A percentile compares a stretch with the other conserved stretches of the same genome.
These are phyloP conservation scores for Thymus quinquecostatus DNA, from an alignment of 257 asterid species.

Conservation along the genomic window DNA sequence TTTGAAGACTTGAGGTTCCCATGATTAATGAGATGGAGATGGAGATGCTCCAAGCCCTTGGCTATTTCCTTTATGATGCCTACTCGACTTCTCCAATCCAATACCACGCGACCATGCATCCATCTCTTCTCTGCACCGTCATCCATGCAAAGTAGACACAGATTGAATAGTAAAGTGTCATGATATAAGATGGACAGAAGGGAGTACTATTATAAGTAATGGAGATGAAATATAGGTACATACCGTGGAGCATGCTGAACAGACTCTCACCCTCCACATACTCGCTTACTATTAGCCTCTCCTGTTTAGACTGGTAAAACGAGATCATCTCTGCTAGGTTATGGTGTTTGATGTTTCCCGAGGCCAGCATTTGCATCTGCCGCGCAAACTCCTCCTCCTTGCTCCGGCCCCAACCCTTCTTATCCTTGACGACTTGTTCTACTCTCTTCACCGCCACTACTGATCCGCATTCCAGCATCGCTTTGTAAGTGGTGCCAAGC, in stretches of 20 bases:
- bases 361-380: constrained; percentile 50
- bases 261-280: constrained; percentile 6
- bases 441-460: constrained; percentile 73
- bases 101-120: constrained; percentile 37
- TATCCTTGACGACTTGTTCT: not conserved
- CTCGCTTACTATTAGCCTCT: constrained; percentile 63
- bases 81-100: constrained; percentile 61
- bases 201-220: too few relatives aligned
- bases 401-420: constrained; percentile 7
- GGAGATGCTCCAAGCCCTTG: constrained; percentile 34
- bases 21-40: constrained; percentile 42
- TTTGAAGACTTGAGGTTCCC: constrained; percentile 73
- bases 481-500: constrained; percentile 66
- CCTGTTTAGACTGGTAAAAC: constrained; percentile 62
- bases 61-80: constrained; percentile 45
- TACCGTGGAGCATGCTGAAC: too few relatives aligned
- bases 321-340: constrained; percentile 58
- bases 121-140: constrained; percentile 53
- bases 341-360: constrained; percentile 52
- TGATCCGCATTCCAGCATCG: constrained; percentile 60
- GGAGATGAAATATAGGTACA: too few relatives aligned
- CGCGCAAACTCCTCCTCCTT: constrained; percentile 52
- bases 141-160: too few relatives aligned
- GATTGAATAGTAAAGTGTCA: too few relatives aligned
- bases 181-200: too few relatives aligned